Conservation (phyloP, 2,329 filamentous ascomycete genomes). For the Fusarium newnesense region DNA sequence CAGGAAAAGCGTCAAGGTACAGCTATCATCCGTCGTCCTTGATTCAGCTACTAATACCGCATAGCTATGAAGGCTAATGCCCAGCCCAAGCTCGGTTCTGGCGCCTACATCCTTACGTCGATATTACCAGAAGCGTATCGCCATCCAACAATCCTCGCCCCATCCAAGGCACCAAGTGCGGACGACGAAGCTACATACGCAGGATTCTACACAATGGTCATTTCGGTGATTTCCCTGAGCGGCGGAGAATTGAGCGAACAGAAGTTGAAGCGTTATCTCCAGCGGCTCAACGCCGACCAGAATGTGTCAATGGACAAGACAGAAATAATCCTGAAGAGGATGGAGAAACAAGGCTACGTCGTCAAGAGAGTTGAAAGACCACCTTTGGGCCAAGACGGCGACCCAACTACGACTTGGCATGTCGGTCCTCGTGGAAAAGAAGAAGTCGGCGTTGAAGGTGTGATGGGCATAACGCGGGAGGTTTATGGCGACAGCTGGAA, state of each 20-base stretch:
- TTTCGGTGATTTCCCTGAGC: conserved; percentile 80
- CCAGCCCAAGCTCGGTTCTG: conserved; percentile 67
- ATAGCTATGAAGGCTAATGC: conserved; percentile 57
- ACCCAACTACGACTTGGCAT: conserved; percentile 82
- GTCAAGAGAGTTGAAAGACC: conserved; percentile 75
- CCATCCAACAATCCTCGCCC: conserved; percentile 72
- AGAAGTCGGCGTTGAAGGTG: conserved; percentile 82
- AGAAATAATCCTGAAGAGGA: conserved; percentile 76
- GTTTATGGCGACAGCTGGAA: conserved; percentile 64
- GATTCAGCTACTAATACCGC: conserved; percentile 3
- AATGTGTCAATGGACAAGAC: conserved; percentile 81
- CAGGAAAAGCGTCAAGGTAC: conserved; percentile 79
- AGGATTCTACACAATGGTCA: conserved; percentile 82
- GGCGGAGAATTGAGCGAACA: conserved; percentile 79
- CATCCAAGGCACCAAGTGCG: conserved; percentile 72
- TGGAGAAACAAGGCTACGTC: conserved; percentile 87
- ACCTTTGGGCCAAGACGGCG: conserved; percentile 65
- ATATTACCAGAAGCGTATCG: conserved; percentile 76
- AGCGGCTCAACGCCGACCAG: conserved; percentile 78
- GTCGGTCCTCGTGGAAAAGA: conserved; percentile 87
- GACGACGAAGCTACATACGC: conserved; percentile 82
- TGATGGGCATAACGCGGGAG: conserved; percentile 74
- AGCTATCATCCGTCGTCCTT: conserved; percentile 4
- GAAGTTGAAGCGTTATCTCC: conserved; percentile 80
- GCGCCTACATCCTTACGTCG: conserved; percentile 81